Percentiles rank a stretch among this genome's conserved stretches.
Conservation (phyloP, 306 rosid genomes). For the Mimosa pudica region DNA sequence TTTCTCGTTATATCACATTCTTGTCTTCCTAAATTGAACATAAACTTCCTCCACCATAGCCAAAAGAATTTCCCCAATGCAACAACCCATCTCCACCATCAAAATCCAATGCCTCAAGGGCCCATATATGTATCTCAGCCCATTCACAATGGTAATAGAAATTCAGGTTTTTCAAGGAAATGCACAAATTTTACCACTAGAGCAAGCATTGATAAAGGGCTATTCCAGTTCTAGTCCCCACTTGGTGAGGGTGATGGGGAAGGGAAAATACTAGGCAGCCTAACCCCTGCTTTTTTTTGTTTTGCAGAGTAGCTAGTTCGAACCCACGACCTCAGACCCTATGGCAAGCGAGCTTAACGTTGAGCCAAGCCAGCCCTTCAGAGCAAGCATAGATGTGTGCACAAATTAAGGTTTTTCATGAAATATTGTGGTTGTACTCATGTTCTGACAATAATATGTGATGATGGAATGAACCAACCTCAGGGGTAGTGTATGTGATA, state of each 20-base stretch:
- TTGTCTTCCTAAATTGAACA: background rate
- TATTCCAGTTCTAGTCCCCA: too few relatives aligned
- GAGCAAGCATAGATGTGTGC: too few relatives aligned
- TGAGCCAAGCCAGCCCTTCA: too few relatives aligned
- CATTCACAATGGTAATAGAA: background rate
- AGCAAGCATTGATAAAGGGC: background rate
- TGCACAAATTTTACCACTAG: background rate
- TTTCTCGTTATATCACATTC: too few relatives aligned
- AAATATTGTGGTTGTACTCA: background rate
- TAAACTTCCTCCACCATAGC: background rate
- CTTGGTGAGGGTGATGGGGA: too few relatives aligned
- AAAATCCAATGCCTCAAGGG: conserved; percentile 1
- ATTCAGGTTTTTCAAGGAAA: background rate
- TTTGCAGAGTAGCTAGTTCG: too few relatives aligned
- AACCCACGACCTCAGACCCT: too few relatives aligned
- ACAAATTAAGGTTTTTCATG: background rate
- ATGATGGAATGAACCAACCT: background rate
- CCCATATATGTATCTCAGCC: background rate
- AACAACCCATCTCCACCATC: conserved; percentile 10
- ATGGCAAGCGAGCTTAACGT: too few relatives aligned
- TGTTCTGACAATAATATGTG: background rate
- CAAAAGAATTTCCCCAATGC: background rate
- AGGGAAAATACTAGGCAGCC: too few relatives aligned
- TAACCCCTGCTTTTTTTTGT: too few relatives aligned
- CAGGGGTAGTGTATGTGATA: background rate